Base-by-base conservation (phyloP, 148 eudicot species). In the Suaeda aralocaspica region DNA sequence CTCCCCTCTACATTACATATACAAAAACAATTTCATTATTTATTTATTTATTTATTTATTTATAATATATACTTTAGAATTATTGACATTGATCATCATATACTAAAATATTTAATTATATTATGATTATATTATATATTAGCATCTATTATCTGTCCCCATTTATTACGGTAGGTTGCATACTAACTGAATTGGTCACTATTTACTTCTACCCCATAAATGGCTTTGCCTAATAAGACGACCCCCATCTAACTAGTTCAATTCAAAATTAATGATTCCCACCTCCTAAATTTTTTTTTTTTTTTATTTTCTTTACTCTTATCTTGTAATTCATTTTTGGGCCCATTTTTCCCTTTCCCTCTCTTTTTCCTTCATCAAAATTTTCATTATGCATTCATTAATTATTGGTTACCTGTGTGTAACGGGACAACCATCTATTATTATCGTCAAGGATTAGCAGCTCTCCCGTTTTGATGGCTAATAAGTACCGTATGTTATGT, bases 91-190 rank as follows among this genome's bases (percentile, higher is more conserved):
- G n/a, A n/a, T n/a, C n/a, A n/a, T n/a, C n/a, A n/a, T n/a, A n/a
- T n/a, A n/a, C n/a, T n/a, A n/a, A n/a, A n/a, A n/a, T n/a, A n/a
- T n/a, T 36, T 36, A 46, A 3, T 46, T 46, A 46, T 46, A 55
- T 33, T 24, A 16, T 9, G 45, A 41, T 18, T 53, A 22, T 25
- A 15, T 11, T 65, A 45, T 7, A 18, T 44, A 24, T 24, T 25
- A 18, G 0, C 5, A 56, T 7, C 25, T 21, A 56, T 36, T 24
- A 58, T 75, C 64, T 78, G 48, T 48, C 65, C 56, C 64, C 67
- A 89, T 83, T 89, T 78, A 87, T 77, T 86, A 80, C 25, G 89
- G 85, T 89, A 80, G 96, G 96, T 82, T 77, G 82, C 81, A 78
- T 45, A 75, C 85, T 85, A 89, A 87, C 90, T 71, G 87, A 87